Base-by-base conservation (phyloP, 1,284 basidiomycete genomes). In the Bondarzewia mesenterica region DNA sequence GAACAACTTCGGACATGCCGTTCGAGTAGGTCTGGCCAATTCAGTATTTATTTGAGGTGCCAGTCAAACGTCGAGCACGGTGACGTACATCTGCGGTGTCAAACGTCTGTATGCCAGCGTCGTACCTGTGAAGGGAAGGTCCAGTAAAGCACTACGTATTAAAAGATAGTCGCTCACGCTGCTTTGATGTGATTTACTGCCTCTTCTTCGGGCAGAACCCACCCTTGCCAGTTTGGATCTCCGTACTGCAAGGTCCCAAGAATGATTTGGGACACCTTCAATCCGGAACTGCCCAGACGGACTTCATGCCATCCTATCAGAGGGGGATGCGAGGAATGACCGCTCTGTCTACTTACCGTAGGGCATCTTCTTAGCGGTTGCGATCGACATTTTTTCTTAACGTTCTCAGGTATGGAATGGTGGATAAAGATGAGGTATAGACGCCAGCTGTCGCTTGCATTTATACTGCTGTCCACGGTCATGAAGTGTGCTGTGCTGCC, bases 191-290 rank as follows among this genome's bases (percentile, higher is more conserved):
- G 66, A 45, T 59, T 51, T 36, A 64, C 52, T 7, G 55, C 58
- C 39, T 60, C 64, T 15, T 70, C 63, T 42, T 69, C 67, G 22
- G 60, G 63, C 27, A 71, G 54, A 7, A 70, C 58, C 69, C 70
- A 72, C 3, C 52, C 52, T 23, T 56, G 52, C 66, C 67, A 67
- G 16, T 52, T 46, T 6, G 49, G 42, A 29, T 47, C 48, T 5
- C 68, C 73, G 55, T 69, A 72, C 12, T 52, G 49, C 69, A 71
- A 70, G 48, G 58, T 60, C 2, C 67, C 66, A 4, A 70, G 58
- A 48, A 69, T 67, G 46, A 67, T 58, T 50, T 62, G 63, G 36
- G 67, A 70, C 5, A 74, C 70, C 54, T 70, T 69, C 50, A 72
- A 56, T 2, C 69, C 69, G 2, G 64, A 67, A 27, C 63, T 63